phyloP scores from a whole-genome alignment of 768 basidiomycete species.

The Amanita rubescens region DNA sequence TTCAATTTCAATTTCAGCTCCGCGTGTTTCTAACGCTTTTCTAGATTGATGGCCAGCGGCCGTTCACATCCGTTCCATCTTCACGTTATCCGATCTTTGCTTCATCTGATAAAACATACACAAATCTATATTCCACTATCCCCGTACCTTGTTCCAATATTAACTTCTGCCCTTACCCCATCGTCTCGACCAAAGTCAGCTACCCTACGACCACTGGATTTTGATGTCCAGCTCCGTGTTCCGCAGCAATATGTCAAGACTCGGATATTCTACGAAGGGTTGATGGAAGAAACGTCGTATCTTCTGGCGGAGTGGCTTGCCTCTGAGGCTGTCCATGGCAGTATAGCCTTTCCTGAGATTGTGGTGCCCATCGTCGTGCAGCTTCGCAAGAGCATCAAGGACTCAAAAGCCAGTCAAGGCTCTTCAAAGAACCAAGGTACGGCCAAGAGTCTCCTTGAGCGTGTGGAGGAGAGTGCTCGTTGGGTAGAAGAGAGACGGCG shows the following conservation, averaged over 20 bases:
- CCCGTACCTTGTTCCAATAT: constrained; percentile 80
- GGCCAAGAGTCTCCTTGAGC: constrained; percentile 77
- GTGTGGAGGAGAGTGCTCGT: constrained; percentile 73
- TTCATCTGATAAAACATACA: constrained; percentile 80
- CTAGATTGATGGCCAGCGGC: constrained; percentile 80
- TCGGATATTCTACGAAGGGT: constrained; percentile 72
- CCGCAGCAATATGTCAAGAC: constrained; percentile 88
- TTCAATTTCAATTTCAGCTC: constrained; percentile 10
- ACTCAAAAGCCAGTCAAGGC: constrained; percentile 32
- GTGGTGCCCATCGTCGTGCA: constrained; percentile 69
- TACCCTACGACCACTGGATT: constrained; percentile 82
- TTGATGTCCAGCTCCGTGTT: constrained; percentile 79
- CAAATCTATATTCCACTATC: constrained; percentile 82
- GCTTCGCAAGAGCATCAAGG: constrained; percentile 70
- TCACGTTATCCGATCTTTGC: constrained; percentile 82
- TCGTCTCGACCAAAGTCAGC: constrained; percentile 73
- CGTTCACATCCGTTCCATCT: constrained; percentile 95
- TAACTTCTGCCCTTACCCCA: constrained; percentile 64
- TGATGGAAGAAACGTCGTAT: constrained; percentile 77
- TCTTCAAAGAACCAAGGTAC: constrained; percentile 48
- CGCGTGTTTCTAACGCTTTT: constrained; percentile 1
- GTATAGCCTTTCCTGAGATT: constrained; percentile 92
- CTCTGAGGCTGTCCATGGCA: constrained; percentile 62
- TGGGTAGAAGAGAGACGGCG: constrained; percentile 74
- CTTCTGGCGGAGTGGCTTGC: constrained; percentile 79